A percentile compares a stretch with the other conserved stretches of the same genome.
These are phyloP conservation scores for Ostreobium quekettii DNA, from an alignment of 139 green algal genomes.

Conservation along the genomic window DNA sequence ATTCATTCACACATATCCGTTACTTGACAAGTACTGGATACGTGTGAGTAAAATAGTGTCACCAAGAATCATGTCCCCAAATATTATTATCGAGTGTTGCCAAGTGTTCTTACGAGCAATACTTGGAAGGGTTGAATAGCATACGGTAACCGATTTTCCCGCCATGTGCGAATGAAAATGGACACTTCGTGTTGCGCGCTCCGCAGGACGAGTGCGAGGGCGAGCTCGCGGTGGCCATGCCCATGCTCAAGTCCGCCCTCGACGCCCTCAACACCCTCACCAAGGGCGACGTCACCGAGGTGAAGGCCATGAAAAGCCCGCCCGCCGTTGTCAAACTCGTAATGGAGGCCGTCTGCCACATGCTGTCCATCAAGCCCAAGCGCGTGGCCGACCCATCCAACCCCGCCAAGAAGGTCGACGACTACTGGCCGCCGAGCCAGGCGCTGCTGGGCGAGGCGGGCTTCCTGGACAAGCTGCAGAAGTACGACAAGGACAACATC, in stretches of 20 bases:
- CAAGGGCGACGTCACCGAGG: constrained; percentile 69
- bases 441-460: constrained; percentile 56
- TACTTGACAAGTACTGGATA: too few relatives aligned
- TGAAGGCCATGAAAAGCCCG: constrained; percentile 81
- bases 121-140: background rate
- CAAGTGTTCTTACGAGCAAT: too few relatives aligned
- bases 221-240: constrained; percentile 59
- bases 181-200: too few relatives aligned
- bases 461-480: constrained; percentile 51
- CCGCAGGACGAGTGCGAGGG: constrained; percentile 54
- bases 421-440: constrained; percentile 65
- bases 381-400: constrained; percentile 56
- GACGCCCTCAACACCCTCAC: constrained; percentile 66
- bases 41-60: too few relatives aligned
- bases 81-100: background rate
- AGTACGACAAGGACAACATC: constrained; percentile 78
- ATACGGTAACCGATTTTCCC: too few relatives aligned
- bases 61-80: too few relatives aligned
- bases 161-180: too few relatives aligned
- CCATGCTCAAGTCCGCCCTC: constrained; percentile 55
- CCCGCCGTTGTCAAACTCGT: constrained; percentile 46
- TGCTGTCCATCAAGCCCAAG: constrained; percentile 59
- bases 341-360: constrained; percentile 74
- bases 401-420: constrained; percentile 64
- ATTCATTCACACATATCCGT: too few relatives aligned